Evolutionary conservation across 352 stramenopile genomes (phyloP).

Genomic region (Phytopythium mirpurense): DNA sequence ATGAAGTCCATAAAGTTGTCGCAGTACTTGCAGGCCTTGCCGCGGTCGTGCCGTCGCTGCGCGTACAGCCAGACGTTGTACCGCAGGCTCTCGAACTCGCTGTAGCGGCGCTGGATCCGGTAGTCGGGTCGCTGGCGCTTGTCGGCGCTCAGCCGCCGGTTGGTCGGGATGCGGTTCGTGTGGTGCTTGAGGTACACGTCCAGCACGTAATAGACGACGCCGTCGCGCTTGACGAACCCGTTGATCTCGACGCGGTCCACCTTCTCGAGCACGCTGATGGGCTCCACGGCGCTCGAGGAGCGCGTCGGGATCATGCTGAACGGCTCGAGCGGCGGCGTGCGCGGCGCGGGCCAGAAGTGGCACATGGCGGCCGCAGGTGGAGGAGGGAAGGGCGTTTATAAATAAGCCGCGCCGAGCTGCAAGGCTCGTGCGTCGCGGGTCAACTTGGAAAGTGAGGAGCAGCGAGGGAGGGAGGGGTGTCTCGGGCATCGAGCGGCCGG

Average conservation of each 20-base stretch:
- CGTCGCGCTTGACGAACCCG: slow-evolving; percentile 28
- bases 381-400: neutral
- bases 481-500: neutral
- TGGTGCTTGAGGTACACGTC: slow-evolving; percentile 45
- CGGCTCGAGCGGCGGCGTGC: slow-evolving; percentile 30
- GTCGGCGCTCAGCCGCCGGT: slow-evolving; percentile 9
- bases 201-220: slow-evolving; percentile 39
- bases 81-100: slow-evolving; percentile 25
- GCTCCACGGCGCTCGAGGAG: slow-evolving; percentile 27
- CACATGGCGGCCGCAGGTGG: slow-evolving; percentile 12
- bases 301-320: slow-evolving; percentile 30
- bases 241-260: slow-evolving; percentile 44
- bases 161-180: slow-evolving; percentile 19
- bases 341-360: slow-evolving; percentile 21
- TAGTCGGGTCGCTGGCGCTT: slow-evolving; percentile 20
- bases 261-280: slow-evolving; percentile 28
- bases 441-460: slow-evolving; percentile 4
- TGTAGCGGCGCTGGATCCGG: slow-evolving; percentile 24
- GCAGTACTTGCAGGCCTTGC: slow-evolving; percentile 24
- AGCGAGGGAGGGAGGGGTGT: too few species aligned
- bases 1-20: slow-evolving; percentile 37
- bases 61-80: slow-evolving; percentile 24
- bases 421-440: neutral
- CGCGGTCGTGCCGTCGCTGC: slow-evolving; percentile 13
- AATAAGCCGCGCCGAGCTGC: slow-evolving; percentile 2